Conservation (phyloP, 129 eudicot genomes). For the Ambrosia artemisiifolia region DNA sequence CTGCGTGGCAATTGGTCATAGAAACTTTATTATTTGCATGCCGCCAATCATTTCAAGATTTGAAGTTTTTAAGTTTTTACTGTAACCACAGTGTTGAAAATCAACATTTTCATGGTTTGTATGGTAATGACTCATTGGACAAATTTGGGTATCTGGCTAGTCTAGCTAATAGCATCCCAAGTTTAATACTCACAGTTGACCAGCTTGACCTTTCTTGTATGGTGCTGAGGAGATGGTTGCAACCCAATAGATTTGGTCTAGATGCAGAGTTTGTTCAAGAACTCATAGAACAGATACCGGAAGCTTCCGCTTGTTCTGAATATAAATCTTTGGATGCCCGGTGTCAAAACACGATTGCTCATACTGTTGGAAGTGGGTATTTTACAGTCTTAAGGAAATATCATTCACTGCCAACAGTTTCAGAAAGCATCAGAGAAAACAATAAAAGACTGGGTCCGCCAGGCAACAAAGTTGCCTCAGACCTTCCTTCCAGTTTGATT, state of each 20-base stretch:
- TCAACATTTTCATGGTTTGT: conserved; percentile 12
- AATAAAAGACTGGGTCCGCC: conserved; percentile 41
- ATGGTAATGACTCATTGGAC: conserved; percentile 42
- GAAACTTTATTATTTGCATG: conserved; percentile 50
- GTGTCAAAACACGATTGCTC: conserved; percentile 32
- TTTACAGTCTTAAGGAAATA: conserved; percentile 43
- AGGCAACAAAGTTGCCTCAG: conserved; percentile 54
- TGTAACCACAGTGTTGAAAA: conserved; percentile 54
- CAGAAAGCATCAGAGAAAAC: conserved; percentile 28
- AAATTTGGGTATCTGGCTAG: conserved; percentile 46
- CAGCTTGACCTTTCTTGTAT: conserved; percentile 45
- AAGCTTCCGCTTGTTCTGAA: conserved; percentile 42
- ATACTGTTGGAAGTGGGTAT: conserved; percentile 68
- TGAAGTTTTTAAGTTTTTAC: conserved; percentile 43
- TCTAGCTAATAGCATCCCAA: conserved; percentile 35
- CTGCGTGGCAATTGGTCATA: conserved; percentile 68
- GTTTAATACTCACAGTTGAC: conserved; percentile 31
- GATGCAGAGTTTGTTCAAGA: conserved; percentile 88
- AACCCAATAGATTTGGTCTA: conserved; percentile 71
- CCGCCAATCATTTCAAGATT: conserved; percentile 46
- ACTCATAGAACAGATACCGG: conserved; percentile 75
- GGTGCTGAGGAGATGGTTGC: conserved; percentile 55
- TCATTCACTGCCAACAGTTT: conserved; percentile 24
- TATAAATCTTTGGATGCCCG: conserved; percentile 52
- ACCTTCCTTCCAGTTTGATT: conserved; percentile 60